Evolutionary conservation across 2,329 filamentous ascomycete genomes (phyloP).

Genomic region (Ceratocystis alfenasii): DNA sequence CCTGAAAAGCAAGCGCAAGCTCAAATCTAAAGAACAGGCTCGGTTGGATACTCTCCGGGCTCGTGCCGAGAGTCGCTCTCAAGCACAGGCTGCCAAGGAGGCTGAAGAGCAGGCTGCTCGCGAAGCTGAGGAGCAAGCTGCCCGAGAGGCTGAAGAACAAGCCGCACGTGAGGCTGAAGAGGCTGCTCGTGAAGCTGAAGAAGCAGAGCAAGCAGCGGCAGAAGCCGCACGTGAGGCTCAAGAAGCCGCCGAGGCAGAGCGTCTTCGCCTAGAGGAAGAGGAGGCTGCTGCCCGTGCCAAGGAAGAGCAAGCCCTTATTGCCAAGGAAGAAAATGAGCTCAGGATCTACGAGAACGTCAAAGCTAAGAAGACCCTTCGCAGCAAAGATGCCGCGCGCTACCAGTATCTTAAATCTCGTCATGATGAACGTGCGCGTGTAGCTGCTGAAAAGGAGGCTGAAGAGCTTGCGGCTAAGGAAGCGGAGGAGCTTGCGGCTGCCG

Average conservation of each 20-base stretch:
- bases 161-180: conserved; percentile 25
- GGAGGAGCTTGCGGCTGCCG: conserved; percentile 17
- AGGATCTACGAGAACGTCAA: conserved; percentile 10
- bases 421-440: conserved; percentile 16
- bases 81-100: conserved; percentile 23
- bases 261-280: conserved; percentile 11
- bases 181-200: conserved; percentile 21
- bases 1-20: conserved; percentile 15
- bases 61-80: conserved; percentile 23
- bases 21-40: conserved; percentile 13
- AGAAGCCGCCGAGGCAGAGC: conserved; percentile 25
- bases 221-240: conserved; percentile 24
- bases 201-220: conserved; percentile 21
- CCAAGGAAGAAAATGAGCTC: conserved; percentile 20
- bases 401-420: conserved; percentile 18
- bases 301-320: conserved; percentile 14
- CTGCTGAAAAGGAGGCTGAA: conserved; percentile 24
- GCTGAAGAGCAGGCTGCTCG: conserved; percentile 27
- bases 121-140: conserved; percentile 26
- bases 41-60: conserved; percentile 25
- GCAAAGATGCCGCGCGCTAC: conserved; percentile 12
- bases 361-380: not conserved
- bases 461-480: conserved; percentile 26
- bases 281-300: conserved; percentile 4
- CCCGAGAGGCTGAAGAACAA: conserved; percentile 22